These are phyloP conservation scores for Ziziphus jujuba DNA, from an alignment of 306 rosid genomes.

Conservation along the genomic window DNA sequence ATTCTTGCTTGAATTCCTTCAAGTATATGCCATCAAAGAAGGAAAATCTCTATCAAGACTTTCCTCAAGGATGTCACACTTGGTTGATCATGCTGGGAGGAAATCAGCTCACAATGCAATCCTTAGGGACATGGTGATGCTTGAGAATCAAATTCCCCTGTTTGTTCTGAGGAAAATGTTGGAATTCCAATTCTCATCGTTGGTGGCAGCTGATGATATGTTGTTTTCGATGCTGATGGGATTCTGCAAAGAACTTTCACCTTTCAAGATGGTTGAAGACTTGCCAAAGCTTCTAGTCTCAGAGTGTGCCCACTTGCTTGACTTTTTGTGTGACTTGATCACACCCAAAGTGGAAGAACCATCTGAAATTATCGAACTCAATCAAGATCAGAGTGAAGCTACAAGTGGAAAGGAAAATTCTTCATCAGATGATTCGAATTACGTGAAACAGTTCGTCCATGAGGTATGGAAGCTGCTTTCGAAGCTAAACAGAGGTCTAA, in stretches of 20 bases:
- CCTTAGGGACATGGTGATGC: constrained; percentile 69
- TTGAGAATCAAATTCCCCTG: constrained; percentile 83
- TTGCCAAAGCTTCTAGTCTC: constrained; percentile 43
- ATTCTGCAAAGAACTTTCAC: constrained; percentile 57
- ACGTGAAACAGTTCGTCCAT: constrained; percentile 30
- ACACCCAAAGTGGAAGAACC: constrained; percentile 41
- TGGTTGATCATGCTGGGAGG: constrained; percentile 56
- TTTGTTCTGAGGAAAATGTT: constrained; percentile 58
- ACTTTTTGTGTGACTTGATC: constrained; percentile 52
- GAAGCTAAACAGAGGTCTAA: constrained; percentile 49
- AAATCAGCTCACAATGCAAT: constrained; percentile 62
- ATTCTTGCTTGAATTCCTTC: constrained; percentile 70
- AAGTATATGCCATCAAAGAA: constrained; percentile 44
- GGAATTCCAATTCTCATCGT: constrained; percentile 41
- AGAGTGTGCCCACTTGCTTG: constrained; percentile 55
- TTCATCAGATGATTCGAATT: not conserved
- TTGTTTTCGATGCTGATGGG: constrained; percentile 57
- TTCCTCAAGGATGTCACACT: constrained; percentile 63
- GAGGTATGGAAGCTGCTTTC: constrained; percentile 51
- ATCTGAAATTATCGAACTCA: constrained; percentile 24
- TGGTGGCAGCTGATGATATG: constrained; percentile 43
- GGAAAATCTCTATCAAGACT: constrained; percentile 27
- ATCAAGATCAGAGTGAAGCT: constrained; percentile 20
- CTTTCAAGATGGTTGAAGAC: constrained; percentile 49
- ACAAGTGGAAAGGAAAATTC: constrained; percentile 23